Evolutionary conservation across 495 filamentous ascomycete species (phyloP), one percentile per base, ranked within the genome.

Genomic region (Pyrenula aspistea): DNA sequence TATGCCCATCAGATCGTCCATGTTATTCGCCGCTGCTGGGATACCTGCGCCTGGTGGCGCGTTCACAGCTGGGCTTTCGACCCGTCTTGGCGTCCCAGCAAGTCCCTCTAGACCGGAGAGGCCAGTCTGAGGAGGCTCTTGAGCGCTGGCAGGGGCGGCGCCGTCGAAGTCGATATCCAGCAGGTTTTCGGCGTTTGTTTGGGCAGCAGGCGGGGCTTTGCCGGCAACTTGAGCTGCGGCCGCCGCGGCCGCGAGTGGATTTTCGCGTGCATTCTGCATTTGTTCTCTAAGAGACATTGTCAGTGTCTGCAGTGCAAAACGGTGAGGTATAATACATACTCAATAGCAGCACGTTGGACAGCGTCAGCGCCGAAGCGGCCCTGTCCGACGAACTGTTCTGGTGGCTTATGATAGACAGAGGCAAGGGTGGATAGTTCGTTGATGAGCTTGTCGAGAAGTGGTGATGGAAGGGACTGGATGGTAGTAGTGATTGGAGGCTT

Each of bases 81-180:
- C 80, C n/a, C 91, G 77, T 25, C 89, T 84, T 3, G 91, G 89
- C 11, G 91, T 94, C 12, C 86, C 88, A 24, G 80, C 83, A 22
- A 88, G 73, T 12, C 85, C 87, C 66, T 89, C 87, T 1, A 91
- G 71, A 19, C 86, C 85, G 15, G 82, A 83, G 57, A 80, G 65
- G 52, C 83, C 82, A 22, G 67, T 71, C 10, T 73, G 63, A n/a
- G 84, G 79, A 49, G 80, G 79, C 60, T 85, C 85, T 60, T 94
- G 88, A 19, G 90, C 81, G 19, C 86, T 91, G 12, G 93, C 93
- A 0, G 93, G 94, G 22, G 89, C 93, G 2, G 87, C 84, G 24
- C 93, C 94, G 65, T 97, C 93, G 68, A 97, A 97, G 73, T 98
- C 93, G 64, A 98, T 96, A 69, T 98, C 93, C 56, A 98, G 79